A percentile compares a stretch with the other conserved stretches of the same genome.
phyloP scores from a whole-genome alignment of 139 green algal genomes.

The Tetradesmus obliquus region DNA sequence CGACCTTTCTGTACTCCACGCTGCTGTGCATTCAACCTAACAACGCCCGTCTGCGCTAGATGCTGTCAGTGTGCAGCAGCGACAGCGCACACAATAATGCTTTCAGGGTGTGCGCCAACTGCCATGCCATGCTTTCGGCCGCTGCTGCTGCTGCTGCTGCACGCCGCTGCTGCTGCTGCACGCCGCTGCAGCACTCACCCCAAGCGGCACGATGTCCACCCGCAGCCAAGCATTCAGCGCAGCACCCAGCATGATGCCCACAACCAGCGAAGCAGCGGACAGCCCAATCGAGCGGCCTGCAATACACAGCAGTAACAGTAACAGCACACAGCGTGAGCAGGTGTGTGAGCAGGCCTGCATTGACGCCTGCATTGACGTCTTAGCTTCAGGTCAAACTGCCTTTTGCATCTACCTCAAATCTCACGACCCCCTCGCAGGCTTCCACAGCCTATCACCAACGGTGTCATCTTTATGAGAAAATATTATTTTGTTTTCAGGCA shows the following conservation, averaged over 20 bases:
- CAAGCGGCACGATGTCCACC: conserved; percentile 90
- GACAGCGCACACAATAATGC: background rate
- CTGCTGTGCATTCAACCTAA: too few relatives aligned
- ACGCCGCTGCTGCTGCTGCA: background rate
- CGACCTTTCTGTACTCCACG: too few relatives aligned
- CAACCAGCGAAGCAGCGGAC: conserved; percentile 67
- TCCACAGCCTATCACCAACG: too few relatives aligned
- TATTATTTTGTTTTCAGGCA: too few relatives aligned
- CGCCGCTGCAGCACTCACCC: conserved; percentile 51
- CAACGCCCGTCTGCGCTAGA: too few relatives aligned
- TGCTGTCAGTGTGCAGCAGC: background rate
- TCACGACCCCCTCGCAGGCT: too few relatives aligned
- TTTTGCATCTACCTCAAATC: too few relatives aligned
- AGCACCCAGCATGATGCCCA: conserved; percentile 77
- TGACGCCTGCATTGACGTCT: background rate
- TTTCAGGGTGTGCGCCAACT: too few relatives aligned
- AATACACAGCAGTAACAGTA: background rate
- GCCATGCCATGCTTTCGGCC: background rate
- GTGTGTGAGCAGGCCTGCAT: background rate
- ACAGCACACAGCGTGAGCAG: too few relatives aligned
- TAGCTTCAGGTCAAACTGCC: background rate
- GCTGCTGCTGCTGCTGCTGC: background rate
- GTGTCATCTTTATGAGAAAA: too few relatives aligned
- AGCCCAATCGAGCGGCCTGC: conserved; percentile 70
- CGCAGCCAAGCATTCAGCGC: conserved; percentile 83